Base-by-base conservation (phyloP, 768 basidiomycete species). In the Leucosporidium creatinivorum region DNA sequence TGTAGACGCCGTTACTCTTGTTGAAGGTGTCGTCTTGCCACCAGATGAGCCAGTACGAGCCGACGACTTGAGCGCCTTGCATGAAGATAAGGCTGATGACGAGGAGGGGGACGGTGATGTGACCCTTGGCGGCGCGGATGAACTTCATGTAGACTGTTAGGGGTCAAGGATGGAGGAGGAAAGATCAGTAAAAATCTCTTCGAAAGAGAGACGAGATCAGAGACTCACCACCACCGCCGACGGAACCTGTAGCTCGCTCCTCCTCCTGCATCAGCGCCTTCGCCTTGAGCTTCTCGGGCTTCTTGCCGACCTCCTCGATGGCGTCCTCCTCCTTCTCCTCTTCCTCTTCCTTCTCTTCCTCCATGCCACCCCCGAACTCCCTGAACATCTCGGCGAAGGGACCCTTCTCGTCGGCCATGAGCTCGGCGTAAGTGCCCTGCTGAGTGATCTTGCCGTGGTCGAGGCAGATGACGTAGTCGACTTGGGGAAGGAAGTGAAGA, bases 401-500 rank as follows among this genome's bases (percentile, higher is more conserved):
- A 4, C 85, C 79, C 47, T 80, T 82, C 13, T 77, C 77, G 50
- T 59, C 51, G 61, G 76, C 77, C 79, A 89, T 85, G 48, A 97
- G 82, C 58, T 89, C 85, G 0, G 79, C 74, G 73, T 89, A 94
- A 2, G 89, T 87, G 3, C 93, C 93, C 17, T 83, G 83, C 77
- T 94, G 92, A 26, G 83, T 84, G 66, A 97, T 85, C 47, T 80
- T 81, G 9, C 93, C 92, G 50, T 91, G 85, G 17, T 83, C 82
- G 60, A 97, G 79, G 44, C 86, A 86, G 75, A 86, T 86, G 75
- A 97, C 87, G 33, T 15, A 89, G 77, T 94, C 91, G 31, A 90
- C 89, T 65, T 88, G 82, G 1, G 89, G 88, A 30, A 97, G 83
- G 80, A 93, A 89, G 78, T 94, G 91, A 13, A 94, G 81, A 1